Conservation (phyloP, 768 basidiomycete genomes). For the Lentinula sp. region DNA sequence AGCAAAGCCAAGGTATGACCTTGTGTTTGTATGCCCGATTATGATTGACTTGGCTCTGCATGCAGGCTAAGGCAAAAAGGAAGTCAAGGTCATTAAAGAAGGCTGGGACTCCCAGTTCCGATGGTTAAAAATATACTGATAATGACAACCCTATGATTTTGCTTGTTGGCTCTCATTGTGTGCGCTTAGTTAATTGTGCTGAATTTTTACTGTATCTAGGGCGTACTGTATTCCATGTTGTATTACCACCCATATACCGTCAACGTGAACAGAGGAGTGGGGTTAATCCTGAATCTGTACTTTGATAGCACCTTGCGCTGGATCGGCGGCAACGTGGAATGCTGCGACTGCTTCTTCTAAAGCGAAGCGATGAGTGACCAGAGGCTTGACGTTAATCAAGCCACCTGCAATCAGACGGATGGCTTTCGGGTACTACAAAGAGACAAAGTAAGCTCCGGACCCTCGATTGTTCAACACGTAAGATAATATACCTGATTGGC, state of each 20-base stretch:
- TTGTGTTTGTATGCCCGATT: neutral
- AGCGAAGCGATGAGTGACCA: slow-evolving; percentile 72
- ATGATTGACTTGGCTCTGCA: neutral
- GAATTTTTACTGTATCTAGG: neutral
- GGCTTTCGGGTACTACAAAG: slow-evolving; percentile 70
- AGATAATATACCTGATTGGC: slow-evolving; percentile 44
- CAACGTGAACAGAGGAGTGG: neutral
- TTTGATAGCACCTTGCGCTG: slow-evolving; percentile 62
- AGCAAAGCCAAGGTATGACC: slow-evolving; percentile 33
- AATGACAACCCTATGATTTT: neutral
- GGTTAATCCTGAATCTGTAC: slow-evolving; percentile 56
- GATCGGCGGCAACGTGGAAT: slow-evolving; percentile 72
- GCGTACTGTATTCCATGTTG: neutral
- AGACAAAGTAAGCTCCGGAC: neutral
- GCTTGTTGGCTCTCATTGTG: neutral
- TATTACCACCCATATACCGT: neutral
- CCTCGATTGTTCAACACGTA: neutral
- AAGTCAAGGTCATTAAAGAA: neutral
- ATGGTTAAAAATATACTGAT: neutral
- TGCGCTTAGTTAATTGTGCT: neutral
- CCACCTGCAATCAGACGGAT: slow-evolving; percentile 75
- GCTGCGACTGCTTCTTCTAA: slow-evolving; percentile 73
- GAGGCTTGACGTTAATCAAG: slow-evolving; percentile 65
- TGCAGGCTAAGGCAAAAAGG: slow-evolving; percentile 5
- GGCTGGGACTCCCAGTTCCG: neutral